Evolutionary conservation across 2,329 filamentous ascomycete species (phyloP).

Genomic region (Curvularia sp.): DNA sequence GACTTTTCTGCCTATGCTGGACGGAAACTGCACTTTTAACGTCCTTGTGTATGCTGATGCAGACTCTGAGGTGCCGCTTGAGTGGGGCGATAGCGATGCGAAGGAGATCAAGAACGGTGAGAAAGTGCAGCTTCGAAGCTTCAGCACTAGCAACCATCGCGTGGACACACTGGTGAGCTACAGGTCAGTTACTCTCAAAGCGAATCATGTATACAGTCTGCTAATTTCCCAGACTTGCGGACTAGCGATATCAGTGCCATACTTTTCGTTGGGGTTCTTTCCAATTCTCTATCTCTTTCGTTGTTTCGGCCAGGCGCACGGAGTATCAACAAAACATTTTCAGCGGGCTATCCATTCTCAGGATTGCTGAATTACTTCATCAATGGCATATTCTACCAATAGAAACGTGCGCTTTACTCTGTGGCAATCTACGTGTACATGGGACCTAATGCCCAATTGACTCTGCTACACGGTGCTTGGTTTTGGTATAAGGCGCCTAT

Average conservation of each 20-base stretch:
- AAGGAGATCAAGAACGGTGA: slow-evolving; percentile 96
- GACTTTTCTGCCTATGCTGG: slow-evolving; percentile 92
- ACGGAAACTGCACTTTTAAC: slow-evolving; percentile 97
- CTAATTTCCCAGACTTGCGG: slow-evolving; percentile 36
- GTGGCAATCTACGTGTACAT: neutral
- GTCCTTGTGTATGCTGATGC: slow-evolving; percentile 97
- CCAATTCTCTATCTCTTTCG: neutral
- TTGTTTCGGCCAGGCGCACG: neutral
- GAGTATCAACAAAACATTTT: neutral
- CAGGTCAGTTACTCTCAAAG: slow-evolving; percentile 54
- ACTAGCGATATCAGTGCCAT: slow-evolving; percentile 18
- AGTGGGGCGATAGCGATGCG: slow-evolving; percentile 98
- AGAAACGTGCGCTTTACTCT: neutral
- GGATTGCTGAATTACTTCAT: neutral
- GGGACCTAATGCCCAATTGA: neutral
- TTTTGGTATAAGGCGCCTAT: neutral
- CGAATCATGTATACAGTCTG: neutral
- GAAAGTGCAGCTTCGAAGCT: slow-evolving; percentile 92
- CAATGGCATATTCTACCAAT: slow-evolving; percentile 1
- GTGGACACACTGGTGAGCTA: slow-evolving; percentile 98
- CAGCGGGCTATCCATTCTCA: neutral
- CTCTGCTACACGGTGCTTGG: neutral
- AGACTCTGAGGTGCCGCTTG: slow-evolving; percentile 93
- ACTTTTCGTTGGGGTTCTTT: neutral
- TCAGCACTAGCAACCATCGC: slow-evolving; percentile 92